Base-by-base conservation (phyloP, 805 yeast species). In the Candida ponderosae region DNA sequence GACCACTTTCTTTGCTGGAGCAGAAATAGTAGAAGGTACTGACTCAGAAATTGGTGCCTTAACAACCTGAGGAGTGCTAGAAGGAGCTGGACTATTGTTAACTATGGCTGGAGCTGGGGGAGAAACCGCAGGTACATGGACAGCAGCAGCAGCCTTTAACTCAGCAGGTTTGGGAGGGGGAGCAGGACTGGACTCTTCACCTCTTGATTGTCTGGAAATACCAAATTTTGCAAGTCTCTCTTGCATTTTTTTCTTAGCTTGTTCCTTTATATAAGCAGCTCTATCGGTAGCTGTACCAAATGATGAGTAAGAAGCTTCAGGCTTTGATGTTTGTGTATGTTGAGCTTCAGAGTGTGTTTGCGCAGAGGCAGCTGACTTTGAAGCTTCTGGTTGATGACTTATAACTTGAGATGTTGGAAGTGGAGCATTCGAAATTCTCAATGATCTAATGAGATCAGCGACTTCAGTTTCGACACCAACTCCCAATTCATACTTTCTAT, bases 401-500 rank as follows among this genome's bases (percentile, higher is more conserved):
- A 20, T 10, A 14, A 15, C 29, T n/a, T 40, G 39, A 23, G 37
- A 5, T 14, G 15, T n/a, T n/a, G n/a, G n/a, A n/a, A n/a, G n/a
- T n/a, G 11, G 19, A 30, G 46, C 51, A 26, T 59, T 49, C 13
- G n/a, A n/a, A n/a, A 60, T 46, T 40, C 68, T 67, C 49, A 87
- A 62, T 33, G 72, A 72, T 33, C 62, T 62, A 43, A 89, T 76
- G 45, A 89, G 78, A 6, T 63, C 62, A 38, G 72, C 68, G 32
- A 86, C 89, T 29, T 74, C 68, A n/a, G 76, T 71, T 47, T 74
- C 77, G 20, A 87, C 79, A 29, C 89, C 95, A 29, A 78, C 63
- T 11, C 95, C 96, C 33, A 75, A 70, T 43, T 84, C 96, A 86
- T 89, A 89, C 51, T 81, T 79, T 27, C 75, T 70, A 32, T 74